phyloP scores from a whole-genome alignment of 129 eudicot genomes.

The Flaveria bidentis region DNA sequence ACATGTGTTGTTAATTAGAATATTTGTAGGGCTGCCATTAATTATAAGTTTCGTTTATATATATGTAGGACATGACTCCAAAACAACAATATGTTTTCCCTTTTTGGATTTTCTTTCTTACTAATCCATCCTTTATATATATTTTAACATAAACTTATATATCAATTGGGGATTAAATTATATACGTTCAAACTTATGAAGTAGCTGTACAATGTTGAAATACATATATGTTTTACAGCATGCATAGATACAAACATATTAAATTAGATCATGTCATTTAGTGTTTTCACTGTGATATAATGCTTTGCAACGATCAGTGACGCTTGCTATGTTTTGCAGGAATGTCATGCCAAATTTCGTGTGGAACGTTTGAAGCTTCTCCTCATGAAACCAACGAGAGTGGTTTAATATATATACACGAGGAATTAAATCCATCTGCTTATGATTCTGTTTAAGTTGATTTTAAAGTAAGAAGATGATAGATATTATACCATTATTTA shows the following conservation, averaged over 20 bases:
- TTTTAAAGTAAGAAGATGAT: constrained; percentile 38
- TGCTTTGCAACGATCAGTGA: too few species aligned
- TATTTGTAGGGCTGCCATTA: too few species aligned
- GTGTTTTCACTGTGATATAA: too few species aligned
- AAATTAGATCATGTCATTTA: not conserved
- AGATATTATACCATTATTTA: not conserved
- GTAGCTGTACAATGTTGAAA: too few species aligned
- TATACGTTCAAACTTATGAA: too few species aligned
- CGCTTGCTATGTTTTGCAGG: constrained; percentile 37
- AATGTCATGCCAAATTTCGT: constrained; percentile 44
- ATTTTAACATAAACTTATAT: not conserved
- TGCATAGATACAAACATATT: not conserved
- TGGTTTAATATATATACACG: constrained; percentile 31
- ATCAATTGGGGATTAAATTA: too few species aligned
- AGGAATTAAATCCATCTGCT: constrained; percentile 37
- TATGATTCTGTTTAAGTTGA: constrained; percentile 28
- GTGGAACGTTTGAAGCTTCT: constrained; percentile 28
- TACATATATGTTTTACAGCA: too few species aligned
- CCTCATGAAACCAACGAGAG: constrained; percentile 31
- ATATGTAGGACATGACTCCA: too few species aligned
- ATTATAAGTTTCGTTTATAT: too few species aligned
- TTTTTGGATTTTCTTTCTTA: too few species aligned
- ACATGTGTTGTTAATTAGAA: not conserved
- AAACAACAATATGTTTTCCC: too few species aligned
- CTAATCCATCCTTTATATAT: not conserved